These are phyloP conservation scores for Microbotryum violaceum DNA, from an alignment of 1,284 basidiomycete genomes.

Conservation along the genomic window DNA sequence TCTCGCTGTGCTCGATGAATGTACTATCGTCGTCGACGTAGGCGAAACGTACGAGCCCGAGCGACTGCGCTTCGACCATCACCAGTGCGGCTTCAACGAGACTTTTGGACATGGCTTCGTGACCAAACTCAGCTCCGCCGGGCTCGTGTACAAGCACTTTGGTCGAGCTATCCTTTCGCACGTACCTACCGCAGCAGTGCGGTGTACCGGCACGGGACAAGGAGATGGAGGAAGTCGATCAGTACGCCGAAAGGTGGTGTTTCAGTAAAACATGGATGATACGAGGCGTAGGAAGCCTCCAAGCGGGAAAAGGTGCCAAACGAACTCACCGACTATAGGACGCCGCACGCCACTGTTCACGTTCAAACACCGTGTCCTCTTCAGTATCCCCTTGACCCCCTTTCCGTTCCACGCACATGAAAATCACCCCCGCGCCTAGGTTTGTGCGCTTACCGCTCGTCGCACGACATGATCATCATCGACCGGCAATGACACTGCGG, in stretches of 20 bases:
- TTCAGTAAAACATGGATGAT: background rate
- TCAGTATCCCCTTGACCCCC: conserved; percentile 63
- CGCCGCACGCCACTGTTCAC: conserved; percentile 90
- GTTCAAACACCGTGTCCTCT: conserved; percentile 79
- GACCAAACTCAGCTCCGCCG: conserved; percentile 89
- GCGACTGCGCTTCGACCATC: conserved; percentile 82
- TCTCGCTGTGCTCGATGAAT: conserved; percentile 65
- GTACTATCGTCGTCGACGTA: conserved; percentile 96
- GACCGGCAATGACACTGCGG: too few relatives aligned
- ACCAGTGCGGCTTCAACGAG: conserved; percentile 87
- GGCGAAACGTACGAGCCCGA: conserved; percentile 82
- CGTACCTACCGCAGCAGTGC: conserved; percentile 48
- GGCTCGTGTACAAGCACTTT: conserved; percentile 93
- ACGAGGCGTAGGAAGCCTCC: background rate
- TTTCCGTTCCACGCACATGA: too few relatives aligned
- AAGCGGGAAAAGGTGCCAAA: conserved; percentile 28
- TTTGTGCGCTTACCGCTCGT: too few relatives aligned
- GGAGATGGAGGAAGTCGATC: conserved; percentile 4
- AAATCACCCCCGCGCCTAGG: too few relatives aligned
- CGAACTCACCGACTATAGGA: conserved; percentile 65
- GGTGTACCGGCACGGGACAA: conserved; percentile 33
- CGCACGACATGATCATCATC: too few relatives aligned
- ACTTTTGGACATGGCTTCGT: conserved; percentile 69
- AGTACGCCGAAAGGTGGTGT: too few relatives aligned
- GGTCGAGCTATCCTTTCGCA: conserved; percentile 78